Base-by-base conservation (phyloP, 768 basidiomycete genomes). In the Pleurotus eryngii region DNA sequence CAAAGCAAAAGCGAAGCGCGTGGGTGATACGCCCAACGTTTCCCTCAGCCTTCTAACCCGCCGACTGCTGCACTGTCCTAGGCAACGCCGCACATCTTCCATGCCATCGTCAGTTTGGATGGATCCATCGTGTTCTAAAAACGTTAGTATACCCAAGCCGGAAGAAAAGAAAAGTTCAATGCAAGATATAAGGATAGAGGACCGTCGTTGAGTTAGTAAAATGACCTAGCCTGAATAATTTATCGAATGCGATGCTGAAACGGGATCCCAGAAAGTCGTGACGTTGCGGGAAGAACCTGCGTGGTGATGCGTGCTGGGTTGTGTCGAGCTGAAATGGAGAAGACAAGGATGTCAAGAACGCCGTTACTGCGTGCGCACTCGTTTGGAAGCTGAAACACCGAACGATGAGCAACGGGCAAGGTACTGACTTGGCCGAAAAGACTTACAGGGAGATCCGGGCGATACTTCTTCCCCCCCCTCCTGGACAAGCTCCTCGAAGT, bases 401-500 rank as follows among this genome's bases (percentile, higher is more conserved):
- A 12, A 42, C 59, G 3, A 9, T 11, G 45, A 18, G 39, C 37
- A 30, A 42, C 0, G 20, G 20, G 30, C 8, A 2, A 35, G 11
- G 30, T 11, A 26, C 27, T 51, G 30, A 17, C 14, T 14, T 15
- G 43, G 26, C 12, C 20, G 35, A 27, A 14, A 39, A 7, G 38
- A 38, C 59, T 18, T 57, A 82, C 84, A 81, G 63, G 83, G 80
- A 57, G 82, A 81, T 59, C 66, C 65, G 26, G 67, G 68, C 54
- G 64, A 60, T 58, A 68, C 62, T 38, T 57, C 56, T 5, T 68
- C 68, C 40, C 70, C 68, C 40, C 70, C 72, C 39, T 65, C 70
- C 8, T 63, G 65, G 8, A 68, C 68, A 12, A 74, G 76, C 35
- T 62, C 57, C 51, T 78, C 81, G 12, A 66, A 26, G 9, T 54